A percentile compares a stretch with the other conserved stretches of the same genome.
These are phyloP conservation scores for Ogataea parapolymorpha DNA, from an alignment of 805 yeast genomes.

Conservation along the genomic window DNA sequence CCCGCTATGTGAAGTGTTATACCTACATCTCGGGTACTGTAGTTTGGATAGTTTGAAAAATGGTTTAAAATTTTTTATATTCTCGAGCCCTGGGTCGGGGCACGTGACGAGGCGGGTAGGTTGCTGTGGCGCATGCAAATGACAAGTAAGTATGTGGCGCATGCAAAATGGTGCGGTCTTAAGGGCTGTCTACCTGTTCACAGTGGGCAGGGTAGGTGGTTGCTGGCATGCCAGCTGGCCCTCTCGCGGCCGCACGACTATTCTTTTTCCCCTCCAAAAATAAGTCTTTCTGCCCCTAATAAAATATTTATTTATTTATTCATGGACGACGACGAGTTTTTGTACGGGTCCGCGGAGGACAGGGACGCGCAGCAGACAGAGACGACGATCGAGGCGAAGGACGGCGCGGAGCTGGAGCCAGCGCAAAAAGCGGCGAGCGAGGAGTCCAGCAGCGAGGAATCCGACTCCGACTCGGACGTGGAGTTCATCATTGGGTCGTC, in stretches of 20 bases:
- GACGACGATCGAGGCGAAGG: constrained; percentile 21
- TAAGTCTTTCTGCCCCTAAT: too few relatives aligned
- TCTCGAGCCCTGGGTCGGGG: constrained; percentile 2
- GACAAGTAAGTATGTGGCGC: too few relatives aligned
- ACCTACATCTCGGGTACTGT: constrained; percentile 11
- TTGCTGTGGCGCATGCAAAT: neutral
- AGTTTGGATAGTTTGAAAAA: constrained; percentile 12
- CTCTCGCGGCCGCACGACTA: too few relatives aligned
- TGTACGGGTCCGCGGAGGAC: constrained; percentile 51
- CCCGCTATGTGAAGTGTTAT: constrained; percentile 1
- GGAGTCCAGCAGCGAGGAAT: constrained; percentile 27
- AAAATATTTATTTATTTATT: constrained; percentile 2
- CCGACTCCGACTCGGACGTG: constrained; percentile 54
- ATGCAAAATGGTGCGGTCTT: too few relatives aligned
- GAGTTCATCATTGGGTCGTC: constrained; percentile 71
- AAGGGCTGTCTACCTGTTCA: too few relatives aligned
- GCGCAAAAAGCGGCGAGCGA: constrained; percentile 26
- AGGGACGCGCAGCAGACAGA: constrained; percentile 18
- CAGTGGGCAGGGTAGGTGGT: too few relatives aligned
- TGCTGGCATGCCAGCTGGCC: too few relatives aligned
- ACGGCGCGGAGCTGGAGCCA: constrained; percentile 21
- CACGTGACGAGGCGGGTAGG: constrained; percentile 5
- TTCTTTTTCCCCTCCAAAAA: too few relatives aligned
- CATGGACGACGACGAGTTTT: constrained; percentile 63
- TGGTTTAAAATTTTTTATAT: constrained; percentile 9